Percentiles rank a stretch among this genome's conserved stretches.
Conservation (phyloP, 345 rosid species). For the Kernera saxatilis region DNA sequence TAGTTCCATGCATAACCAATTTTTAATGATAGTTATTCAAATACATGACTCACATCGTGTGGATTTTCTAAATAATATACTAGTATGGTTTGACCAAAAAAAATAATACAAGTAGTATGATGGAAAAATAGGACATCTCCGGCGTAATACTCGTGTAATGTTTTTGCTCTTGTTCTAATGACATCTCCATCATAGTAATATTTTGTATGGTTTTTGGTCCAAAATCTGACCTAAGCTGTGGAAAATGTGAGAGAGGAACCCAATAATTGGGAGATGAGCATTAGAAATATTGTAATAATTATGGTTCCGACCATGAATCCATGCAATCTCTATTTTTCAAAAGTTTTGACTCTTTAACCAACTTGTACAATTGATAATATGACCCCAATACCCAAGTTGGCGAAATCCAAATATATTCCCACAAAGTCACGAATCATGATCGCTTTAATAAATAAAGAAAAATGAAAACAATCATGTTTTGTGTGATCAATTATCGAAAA, state of each 20-base stretch:
- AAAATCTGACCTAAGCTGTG: neutral
- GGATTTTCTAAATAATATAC: neutral
- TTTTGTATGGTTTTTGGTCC: neutral
- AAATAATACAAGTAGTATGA: neutral
- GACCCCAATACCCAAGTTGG: conserved; percentile 15
- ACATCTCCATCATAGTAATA: neutral
- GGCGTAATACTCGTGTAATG: neutral
- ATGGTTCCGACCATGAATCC: neutral
- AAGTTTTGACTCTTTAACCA: conserved; percentile 8
- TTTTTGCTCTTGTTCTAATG: neutral
- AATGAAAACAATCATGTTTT: neutral
- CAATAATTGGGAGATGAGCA: conserved; percentile 3
- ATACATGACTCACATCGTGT: neutral
- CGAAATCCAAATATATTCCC: neutral
- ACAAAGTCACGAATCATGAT: neutral
- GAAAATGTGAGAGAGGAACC: neutral
- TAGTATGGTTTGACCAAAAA: no score
- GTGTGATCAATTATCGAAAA: neutral
- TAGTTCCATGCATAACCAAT: neutral
- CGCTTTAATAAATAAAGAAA: neutral
- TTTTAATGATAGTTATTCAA: neutral
- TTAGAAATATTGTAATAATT: neutral
- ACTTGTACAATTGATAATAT: conserved; percentile 1
- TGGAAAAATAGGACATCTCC: neutral
- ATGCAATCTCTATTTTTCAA: neutral